Base-by-base conservation (phyloP, 2,329 filamentous ascomycete genomes). In the Arthrobotrys iridis region DNA sequence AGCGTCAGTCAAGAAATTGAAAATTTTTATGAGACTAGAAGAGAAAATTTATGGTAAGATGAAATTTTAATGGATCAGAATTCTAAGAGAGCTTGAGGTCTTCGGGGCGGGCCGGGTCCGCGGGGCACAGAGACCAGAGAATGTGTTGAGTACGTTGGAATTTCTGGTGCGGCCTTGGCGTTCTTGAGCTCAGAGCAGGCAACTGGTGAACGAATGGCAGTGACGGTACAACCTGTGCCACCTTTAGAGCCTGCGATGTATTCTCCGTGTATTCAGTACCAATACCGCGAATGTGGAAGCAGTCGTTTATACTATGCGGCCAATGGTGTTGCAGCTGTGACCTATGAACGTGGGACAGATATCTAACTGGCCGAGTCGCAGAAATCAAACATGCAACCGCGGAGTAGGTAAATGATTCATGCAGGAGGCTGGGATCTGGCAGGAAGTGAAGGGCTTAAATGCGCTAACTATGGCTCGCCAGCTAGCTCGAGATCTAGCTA, bases 361-460 rank as follows among this genome's bases (percentile, higher is more conserved):
- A 55, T 55, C 8, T 13, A 33, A 22, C 50, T 52, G 26, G 46
- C 28, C 30, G 30, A 24, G 15, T 55, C 50, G 50, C 50, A 6
- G 37, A 37, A 24, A 37, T 55, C 24, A 55, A 37, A 37, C 30
- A 37, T 55, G 50, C 30, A 20, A 52, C 28, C 11, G 26, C 35
- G 50, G 28, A 52, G 26, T 20, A 28, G 7, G 13, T 35, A 26
- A 37, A 50, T 48, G 43, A 30, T 10, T 37, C 59, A 65, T 66
- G 63, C 63, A 66, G 48, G 63, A 66, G 63, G 63, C 48, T 66
- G 63, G 63, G 63, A 66, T 66, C 26, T n/a, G 40, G 62, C 37
- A 30, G 26, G 24, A 45, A 24, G 37, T 26, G 26, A 45, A 30
- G 45, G 50, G 48, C 45, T 65, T 55, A 55, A 35, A 28, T 28